phyloP scores from a whole-genome alignment of 306 rosid genomes.

The Acmispon strigosus region DNA sequence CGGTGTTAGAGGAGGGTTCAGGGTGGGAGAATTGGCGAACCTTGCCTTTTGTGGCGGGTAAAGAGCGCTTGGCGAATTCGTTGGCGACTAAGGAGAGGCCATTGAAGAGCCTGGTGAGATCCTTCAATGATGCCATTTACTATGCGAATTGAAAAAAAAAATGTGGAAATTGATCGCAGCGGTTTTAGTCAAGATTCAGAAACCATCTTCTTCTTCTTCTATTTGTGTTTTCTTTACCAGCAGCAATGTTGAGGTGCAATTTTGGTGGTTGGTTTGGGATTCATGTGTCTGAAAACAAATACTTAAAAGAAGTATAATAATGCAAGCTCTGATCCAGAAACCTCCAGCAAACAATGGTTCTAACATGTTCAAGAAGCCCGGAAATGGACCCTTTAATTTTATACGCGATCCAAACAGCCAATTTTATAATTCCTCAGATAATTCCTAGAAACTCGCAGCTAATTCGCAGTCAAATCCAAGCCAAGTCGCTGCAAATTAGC shows the following conservation, averaged over 20 bases:
- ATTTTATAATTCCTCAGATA: no score
- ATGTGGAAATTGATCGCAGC: not conserved
- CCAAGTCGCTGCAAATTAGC: no score
- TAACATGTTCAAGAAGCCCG: no score
- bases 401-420: no score
- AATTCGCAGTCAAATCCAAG: no score
- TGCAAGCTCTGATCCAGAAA: no score
- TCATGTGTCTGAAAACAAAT: not conserved
- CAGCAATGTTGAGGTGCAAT: no score
- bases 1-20: not conserved
- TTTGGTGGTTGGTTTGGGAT: constrained; percentile 18
- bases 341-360: no score
- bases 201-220: not conserved
- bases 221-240: no score
- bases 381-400: no score
- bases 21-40: constrained; percentile 35
- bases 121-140: constrained; percentile 26
- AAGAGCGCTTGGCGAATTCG: constrained; percentile 50
- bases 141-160: not conserved
- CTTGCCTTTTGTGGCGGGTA: constrained; percentile 53
- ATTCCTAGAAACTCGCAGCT: no score
- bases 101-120: constrained; percentile 40
- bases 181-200: not conserved
- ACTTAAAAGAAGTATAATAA: no score
- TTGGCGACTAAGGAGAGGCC: constrained; percentile 69